These are phyloP conservation scores for Penicillium sp. DNA, from an alignment of 2,329 filamentous ascomycete genomes.

Conservation along the genomic window DNA sequence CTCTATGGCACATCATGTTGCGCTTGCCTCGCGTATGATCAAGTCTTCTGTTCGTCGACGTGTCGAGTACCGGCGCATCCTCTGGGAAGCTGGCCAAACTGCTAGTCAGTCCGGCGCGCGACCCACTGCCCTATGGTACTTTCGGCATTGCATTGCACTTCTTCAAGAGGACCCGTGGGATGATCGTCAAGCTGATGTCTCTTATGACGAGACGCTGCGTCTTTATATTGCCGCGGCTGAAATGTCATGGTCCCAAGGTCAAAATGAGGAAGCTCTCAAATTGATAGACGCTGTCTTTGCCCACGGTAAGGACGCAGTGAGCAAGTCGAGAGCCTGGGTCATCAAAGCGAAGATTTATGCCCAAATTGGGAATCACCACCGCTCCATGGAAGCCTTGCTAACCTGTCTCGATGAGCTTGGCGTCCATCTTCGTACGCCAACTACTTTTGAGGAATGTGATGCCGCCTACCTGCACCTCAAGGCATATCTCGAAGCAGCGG, in stretches of 20 bases:
- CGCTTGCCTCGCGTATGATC: conserved; percentile 69
- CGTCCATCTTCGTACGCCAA: conserved; percentile 59
- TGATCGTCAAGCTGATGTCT: conserved; percentile 63
- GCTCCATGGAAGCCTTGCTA: conserved; percentile 65
- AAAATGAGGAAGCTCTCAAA: conserved; percentile 61
- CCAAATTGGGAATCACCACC: conserved; percentile 64
- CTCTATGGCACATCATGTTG: conserved; percentile 74
- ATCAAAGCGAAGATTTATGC: conserved; percentile 74
- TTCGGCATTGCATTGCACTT: conserved; percentile 68
- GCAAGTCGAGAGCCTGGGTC: conserved; percentile 80
- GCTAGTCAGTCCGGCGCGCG: conserved; percentile 78
- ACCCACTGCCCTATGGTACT: conserved; percentile 76
- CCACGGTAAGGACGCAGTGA: conserved; percentile 65
- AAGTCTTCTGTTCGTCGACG: conserved; percentile 58
- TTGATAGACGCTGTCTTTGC: conserved; percentile 66
- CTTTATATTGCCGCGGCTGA: conserved; percentile 75
- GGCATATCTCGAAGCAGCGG: conserved; percentile 56
- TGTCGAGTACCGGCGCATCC: conserved; percentile 64
- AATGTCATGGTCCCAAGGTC: conserved; percentile 72
- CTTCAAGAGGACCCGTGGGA: conserved; percentile 76
- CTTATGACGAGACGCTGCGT: conserved; percentile 79
- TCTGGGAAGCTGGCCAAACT: conserved; percentile 72
- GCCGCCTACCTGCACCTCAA: conserved; percentile 61
- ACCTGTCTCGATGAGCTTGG: conserved; percentile 66
- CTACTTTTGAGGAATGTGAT: conserved; percentile 73